Conservation (phyloP, 768 basidiomycete species). For the Calocera cornea region DNA sequence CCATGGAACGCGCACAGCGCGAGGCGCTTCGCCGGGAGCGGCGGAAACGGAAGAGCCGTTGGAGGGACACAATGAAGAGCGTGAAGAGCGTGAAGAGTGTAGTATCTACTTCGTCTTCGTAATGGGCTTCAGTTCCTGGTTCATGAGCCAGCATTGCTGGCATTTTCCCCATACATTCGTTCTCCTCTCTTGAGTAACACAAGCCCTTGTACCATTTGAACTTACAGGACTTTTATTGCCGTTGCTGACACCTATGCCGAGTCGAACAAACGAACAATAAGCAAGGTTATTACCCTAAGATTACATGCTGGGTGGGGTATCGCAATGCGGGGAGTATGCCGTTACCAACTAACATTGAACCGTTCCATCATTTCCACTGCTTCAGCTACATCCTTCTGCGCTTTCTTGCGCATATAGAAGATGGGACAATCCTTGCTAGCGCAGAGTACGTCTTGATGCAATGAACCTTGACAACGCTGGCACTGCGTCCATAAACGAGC, state of each 20-base stretch:
- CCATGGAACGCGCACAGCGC: background rate
- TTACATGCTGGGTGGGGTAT: background rate
- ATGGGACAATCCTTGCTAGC: slow-evolving; percentile 97
- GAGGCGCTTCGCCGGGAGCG: background rate
- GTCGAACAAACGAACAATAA: background rate
- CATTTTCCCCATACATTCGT: background rate
- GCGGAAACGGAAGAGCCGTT: background rate
- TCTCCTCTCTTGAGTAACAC: background rate
- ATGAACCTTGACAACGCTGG: slow-evolving; percentile 93
- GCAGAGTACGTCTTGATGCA: slow-evolving; percentile 98
- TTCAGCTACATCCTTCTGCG: slow-evolving; percentile 95
- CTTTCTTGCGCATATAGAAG: slow-evolving; percentile 96
- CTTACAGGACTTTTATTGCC: background rate
- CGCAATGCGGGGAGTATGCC: background rate
- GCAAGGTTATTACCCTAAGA: background rate
- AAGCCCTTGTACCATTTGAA: background rate
- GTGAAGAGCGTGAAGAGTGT: background rate
- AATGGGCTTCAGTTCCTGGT: background rate
- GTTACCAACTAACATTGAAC: slow-evolving; percentile 40
- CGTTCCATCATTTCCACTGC: slow-evolving; percentile 63
- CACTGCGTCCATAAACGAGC: slow-evolving; percentile 97
- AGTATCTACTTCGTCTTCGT: background rate
- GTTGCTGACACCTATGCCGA: background rate
- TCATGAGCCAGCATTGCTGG: background rate
- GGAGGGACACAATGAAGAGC: background rate